phyloP scores from a whole-genome alignment of 441 rosid species.

The Eutrema salsugineum region DNA sequence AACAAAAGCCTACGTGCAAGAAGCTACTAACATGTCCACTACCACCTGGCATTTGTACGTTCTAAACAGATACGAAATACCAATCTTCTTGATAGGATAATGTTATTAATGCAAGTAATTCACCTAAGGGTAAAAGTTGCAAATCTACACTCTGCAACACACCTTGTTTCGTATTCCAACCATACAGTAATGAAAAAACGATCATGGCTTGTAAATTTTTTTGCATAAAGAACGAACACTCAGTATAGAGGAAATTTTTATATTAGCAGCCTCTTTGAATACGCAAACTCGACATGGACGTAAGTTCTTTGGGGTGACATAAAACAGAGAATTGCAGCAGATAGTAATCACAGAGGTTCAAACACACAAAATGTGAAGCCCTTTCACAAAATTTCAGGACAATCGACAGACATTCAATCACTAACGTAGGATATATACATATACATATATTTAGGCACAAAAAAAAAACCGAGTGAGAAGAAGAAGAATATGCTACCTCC shows the following conservation, averaged over 20 bases:
- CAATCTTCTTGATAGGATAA: neutral
- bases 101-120: neutral
- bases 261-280: neutral
- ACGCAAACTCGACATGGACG: neutral
- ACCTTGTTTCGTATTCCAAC: neutral
- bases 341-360: neutral
- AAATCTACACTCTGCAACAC: neutral
- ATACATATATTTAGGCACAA: neutral
- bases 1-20: neutral
- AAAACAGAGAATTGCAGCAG: neutral
- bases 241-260: neutral
- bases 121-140: neutral
- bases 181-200: neutral
- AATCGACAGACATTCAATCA: neutral
- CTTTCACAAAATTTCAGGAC: neutral
- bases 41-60: constrained; percentile 2
- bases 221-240: neutral
- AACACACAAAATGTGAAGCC: neutral
- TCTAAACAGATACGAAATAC: neutral
- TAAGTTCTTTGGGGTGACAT: neutral
- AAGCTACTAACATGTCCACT: neutral
- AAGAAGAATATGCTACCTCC: constrained; percentile 57
- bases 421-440: neutral
- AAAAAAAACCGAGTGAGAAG: neutral
- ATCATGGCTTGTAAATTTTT: neutral